Base-by-base conservation (phyloP, 805 yeast species). In the Sugiyamaella mastotermitis region DNA sequence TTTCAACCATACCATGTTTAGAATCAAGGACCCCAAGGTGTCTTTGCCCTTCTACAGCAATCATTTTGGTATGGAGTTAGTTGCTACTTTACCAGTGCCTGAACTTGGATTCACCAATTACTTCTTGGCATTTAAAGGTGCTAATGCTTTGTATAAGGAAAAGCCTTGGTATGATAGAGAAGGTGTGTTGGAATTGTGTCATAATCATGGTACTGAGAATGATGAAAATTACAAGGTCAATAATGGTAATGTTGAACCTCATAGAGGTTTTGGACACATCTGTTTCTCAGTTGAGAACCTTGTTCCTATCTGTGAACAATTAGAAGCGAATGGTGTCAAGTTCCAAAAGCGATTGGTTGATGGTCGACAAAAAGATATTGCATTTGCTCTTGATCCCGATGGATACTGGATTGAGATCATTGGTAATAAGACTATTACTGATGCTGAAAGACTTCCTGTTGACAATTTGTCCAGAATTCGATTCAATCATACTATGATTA, bases 381-480 rank as follows among this genome's bases (percentile, higher is more conserved):
- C 97, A 0, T 92, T 90, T 62, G 94, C 81, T 5, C 72, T 88
- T 50, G 98, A 92, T 55, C 97, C 97, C 5, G 90, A 90, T 62
- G 92, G 92, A 52, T 92, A 92, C 66, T 90, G 98, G 98, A 74
- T 90, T 53, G 98, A 90, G 68, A 65, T 90, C 54, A 74, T 90
- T 49, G 78, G 77, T 53, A 79, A 75, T 50, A 72, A 65, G 17
- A 65, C 52, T 20, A 57, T 49, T 19, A 62, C 78, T 15, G 66
- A 68, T 42, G 37, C 47, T 8, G 44, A 52, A 15, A 33, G 39
- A 33, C 38, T 35, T 10, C 37, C 41, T 7, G 24, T 33, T 14
- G 53, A 57, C 42, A 52, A 55, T 34, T 49, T 52, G 5, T 23
- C 60, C 5, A 60, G 69, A 13, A 70, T 72, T 56, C 66, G 71